Evolutionary conservation across 2,329 filamentous ascomycete genomes (phyloP), one percentile per base, ranked within the genome.

Genomic region (Claviceps purpurea): DNA sequence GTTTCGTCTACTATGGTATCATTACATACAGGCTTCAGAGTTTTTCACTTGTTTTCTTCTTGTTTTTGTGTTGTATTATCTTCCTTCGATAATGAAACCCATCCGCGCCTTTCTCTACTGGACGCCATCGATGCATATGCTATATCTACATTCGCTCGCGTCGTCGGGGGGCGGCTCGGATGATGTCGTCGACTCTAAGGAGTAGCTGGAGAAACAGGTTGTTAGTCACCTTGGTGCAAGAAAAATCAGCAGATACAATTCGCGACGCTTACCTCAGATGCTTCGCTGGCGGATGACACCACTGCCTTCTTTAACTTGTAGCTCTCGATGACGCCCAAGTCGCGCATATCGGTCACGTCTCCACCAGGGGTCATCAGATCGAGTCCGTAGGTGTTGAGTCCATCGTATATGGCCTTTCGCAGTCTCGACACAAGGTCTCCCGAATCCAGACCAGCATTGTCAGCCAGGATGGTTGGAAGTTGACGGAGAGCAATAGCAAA

Each of bases 281-380:
- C 93, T 72, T 98, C 93, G 54, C 89, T 94, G 22, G 93, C 93
- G 56, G 89, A 95, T 50, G 87, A 94, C 50, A 98, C 93, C 51
- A 98, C 93, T n/a, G 93, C 93, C 67, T 82, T 85, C 81, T 98
- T 98, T 67, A 98, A 73, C 78, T 98, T 98, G 77, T 96, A 97
- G 69, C 89, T 95, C 74, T 98, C 93, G 59, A 98, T 85, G 30
- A 98, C 90, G 45, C 93, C 93, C 47, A 95, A 68, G 62, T 98
- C 89, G 51, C 91, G 81, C 93, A 98, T 98, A 64, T 98, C 93
- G 13, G 88, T 79, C 63, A 98, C 89, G 45, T 89, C 90, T 54
- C 93, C 93, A 42, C 93, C 91, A 2, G 91, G 90, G 1, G 85
- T 89, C 71, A 86, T 76, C 56, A 98, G 74, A 65, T 98, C 93